Conservation (phyloP, 768 basidiomycete species). For the Naematelia aurantialba region DNA sequence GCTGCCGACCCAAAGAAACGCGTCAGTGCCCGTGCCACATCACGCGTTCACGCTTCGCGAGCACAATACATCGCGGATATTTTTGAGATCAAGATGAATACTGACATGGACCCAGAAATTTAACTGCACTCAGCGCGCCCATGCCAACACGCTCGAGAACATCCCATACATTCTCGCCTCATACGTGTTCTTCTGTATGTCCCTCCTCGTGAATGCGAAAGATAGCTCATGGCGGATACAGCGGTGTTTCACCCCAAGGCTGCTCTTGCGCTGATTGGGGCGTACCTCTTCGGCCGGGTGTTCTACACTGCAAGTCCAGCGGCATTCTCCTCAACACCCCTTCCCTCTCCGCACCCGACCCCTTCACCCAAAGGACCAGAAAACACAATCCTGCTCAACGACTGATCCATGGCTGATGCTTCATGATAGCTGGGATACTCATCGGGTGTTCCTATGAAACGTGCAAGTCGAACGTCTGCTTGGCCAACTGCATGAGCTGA, state of each 20-base stretch:
- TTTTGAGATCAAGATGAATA: no score
- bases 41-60: no score
- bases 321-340: no score
- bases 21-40: slow-evolving; percentile 10
- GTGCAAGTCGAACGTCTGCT: no score
- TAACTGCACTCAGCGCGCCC: slow-evolving; percentile 40
- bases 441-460: no score
- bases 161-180: slow-evolving; percentile 26
- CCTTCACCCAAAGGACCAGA: no score
- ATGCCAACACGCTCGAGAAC: slow-evolving; percentile 39
- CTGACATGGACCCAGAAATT: slow-evolving; percentile 14
- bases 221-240: neutral
- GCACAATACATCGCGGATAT: no score
- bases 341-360: no score
- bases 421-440: no score
- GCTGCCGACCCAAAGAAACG: slow-evolving; percentile 33
- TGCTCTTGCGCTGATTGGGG: neutral
- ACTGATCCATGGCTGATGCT: no score
- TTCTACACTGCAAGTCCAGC: neutral
- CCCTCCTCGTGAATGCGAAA: neutral
- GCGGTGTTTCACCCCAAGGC: neutral
- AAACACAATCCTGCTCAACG: no score
- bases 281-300: neutral
- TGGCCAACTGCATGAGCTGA: no score
- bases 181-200: slow-evolving; percentile 30